A percentile compares a stretch with the other conserved stretches of the same genome.
Conservation (phyloP, 192 early-diverging fungal species). For the Backusella mclennaniae region DNA sequence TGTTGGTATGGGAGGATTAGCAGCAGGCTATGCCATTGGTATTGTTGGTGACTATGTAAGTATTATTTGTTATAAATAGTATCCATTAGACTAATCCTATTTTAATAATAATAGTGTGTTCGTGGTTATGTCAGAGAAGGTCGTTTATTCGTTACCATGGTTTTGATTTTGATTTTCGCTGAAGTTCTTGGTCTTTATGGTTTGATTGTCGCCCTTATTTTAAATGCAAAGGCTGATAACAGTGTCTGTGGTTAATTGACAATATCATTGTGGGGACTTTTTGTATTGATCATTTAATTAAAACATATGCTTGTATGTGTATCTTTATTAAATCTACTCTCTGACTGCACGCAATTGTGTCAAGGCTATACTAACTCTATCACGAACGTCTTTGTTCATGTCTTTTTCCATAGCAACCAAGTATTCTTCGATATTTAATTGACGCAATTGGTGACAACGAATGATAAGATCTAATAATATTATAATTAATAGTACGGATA, state of each 20-base stretch:
- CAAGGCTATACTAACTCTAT: constrained; percentile 67
- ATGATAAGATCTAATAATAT: constrained; percentile 33
- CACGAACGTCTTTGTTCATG: constrained; percentile 63
- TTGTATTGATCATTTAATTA: not conserved
- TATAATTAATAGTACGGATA: not conserved
- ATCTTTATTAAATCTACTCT: constrained; percentile 3
- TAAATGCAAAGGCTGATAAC: constrained; percentile 72
- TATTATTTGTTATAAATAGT: not conserved
- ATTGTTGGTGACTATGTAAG: constrained; percentile 81
- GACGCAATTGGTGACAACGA: constrained; percentile 48
- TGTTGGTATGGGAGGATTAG: constrained; percentile 81
- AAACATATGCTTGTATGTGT: not conserved
- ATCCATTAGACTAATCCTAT: no score
- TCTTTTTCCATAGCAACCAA: constrained; percentile 59
- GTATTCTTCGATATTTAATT: constrained; percentile 56
- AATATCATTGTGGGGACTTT: not conserved
- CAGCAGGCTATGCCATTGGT: constrained; percentile 90
- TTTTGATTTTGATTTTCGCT: constrained; percentile 83
- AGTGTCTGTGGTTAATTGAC: not conserved
- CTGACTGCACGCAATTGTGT: constrained; percentile 42
- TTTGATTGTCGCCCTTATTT: constrained; percentile 80
- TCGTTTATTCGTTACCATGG: constrained; percentile 81
- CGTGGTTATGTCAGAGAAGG: constrained; percentile 80
- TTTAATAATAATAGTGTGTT: constrained; percentile 46
- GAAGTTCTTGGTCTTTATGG: constrained; percentile 88